A percentile compares a stretch with the other conserved stretches of the same genome.
Conservation (phyloP, 306 rosid species). For the Trichosanthes cucumerina region DNA sequence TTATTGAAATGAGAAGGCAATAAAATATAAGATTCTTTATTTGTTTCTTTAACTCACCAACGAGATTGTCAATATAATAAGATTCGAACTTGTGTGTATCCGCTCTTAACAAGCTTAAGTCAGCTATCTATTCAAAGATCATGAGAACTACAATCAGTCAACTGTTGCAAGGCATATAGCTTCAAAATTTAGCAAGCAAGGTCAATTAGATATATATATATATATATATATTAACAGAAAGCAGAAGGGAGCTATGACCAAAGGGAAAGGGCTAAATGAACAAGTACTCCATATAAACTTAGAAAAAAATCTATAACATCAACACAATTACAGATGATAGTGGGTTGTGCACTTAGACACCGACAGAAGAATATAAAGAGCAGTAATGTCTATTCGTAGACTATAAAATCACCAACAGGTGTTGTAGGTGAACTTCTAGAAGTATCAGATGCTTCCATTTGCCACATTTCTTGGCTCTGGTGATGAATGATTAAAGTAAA, state of each 20-base stretch:
- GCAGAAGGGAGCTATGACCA: background rate
- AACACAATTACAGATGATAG: background rate
- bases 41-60: conserved; percentile 39
- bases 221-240: background rate
- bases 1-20: background rate
- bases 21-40: background rate
- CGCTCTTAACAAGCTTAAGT: conserved; percentile 58
- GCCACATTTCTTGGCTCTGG: background rate
- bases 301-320: background rate
- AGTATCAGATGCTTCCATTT: background rate
- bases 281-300: background rate
- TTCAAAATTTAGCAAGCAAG: background rate
- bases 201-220: background rate
- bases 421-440: background rate
- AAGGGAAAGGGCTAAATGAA: background rate
- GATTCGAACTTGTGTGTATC: conserved; percentile 91
- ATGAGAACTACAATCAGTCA: conserved; percentile 1
- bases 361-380: background rate
- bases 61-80: conserved; percentile 57
- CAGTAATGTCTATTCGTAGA: background rate
- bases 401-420: background rate
- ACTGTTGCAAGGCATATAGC: conserved; percentile 1
- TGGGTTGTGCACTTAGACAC: background rate
- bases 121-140: conserved; percentile 53
- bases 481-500: background rate